These are phyloP conservation scores for Lotmaria passim DNA, from an alignment of 208 protist species.

Conservation along the genomic window DNA sequence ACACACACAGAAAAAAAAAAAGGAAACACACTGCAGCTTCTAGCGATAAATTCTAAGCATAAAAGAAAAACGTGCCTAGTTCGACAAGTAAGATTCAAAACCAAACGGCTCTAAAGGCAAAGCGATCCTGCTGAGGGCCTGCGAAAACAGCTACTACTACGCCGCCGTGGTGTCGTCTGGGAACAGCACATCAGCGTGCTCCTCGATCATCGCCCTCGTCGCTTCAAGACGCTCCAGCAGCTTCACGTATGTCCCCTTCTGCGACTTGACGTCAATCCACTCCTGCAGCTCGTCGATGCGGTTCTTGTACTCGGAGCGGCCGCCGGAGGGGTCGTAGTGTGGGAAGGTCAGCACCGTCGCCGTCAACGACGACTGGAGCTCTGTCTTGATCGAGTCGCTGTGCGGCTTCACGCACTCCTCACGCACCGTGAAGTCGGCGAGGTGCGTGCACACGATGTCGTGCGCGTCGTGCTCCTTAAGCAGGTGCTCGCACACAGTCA, in stretches of 20 bases:
- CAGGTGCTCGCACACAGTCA: slow-evolving; percentile 43
- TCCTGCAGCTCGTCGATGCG: slow-evolving; percentile 78
- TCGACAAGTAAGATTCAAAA: too few species aligned
- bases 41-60: too few species aligned
- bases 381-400: slow-evolving; percentile 55
- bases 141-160: too few species aligned
- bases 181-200: slow-evolving; percentile 67
- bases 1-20: too few species aligned
- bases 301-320: slow-evolving; percentile 61
- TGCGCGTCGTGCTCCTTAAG: slow-evolving; percentile 55
- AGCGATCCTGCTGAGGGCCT: neutral
- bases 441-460: slow-evolving; percentile 64
- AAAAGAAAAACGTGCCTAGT: too few species aligned
- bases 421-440: slow-evolving; percentile 74
- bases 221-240: slow-evolving; percentile 66
- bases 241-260: slow-evolving; percentile 70
- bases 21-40: too few species aligned
- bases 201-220: slow-evolving; percentile 58
- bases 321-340: slow-evolving; percentile 47
- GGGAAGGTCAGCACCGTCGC: slow-evolving; percentile 66
- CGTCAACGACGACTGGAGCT: slow-evolving; percentile 62
- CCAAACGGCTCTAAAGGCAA: too few species aligned
- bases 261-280: slow-evolving; percentile 83
- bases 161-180: slow-evolving; percentile 38
- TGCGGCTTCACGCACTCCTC: slow-evolving; percentile 73